These are phyloP conservation scores for Rosa lucieae DNA, from an alignment of 306 rosid species.

Conservation along the genomic window DNA sequence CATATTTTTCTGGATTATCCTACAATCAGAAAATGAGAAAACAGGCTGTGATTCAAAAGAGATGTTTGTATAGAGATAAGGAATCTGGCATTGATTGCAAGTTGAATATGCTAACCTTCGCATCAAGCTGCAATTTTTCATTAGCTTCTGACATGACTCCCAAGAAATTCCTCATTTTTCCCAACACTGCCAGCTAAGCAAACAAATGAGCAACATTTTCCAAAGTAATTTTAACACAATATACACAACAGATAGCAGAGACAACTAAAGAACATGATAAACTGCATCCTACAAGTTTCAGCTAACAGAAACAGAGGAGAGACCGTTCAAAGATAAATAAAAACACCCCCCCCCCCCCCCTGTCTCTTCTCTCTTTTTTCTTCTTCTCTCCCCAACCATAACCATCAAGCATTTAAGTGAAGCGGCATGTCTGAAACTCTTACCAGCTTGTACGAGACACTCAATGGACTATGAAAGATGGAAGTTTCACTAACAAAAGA, in stretches of 20 bases:
- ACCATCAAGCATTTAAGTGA: not conserved
- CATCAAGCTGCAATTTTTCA: conserved; percentile 49
- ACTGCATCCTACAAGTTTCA: not conserved
- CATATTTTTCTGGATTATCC: conserved; percentile 61
- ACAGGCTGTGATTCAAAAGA: not conserved
- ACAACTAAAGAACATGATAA: not conserved
- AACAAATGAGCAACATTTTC: conserved; percentile 5
- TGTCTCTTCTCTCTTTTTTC: no score
- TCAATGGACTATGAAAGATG: not conserved
- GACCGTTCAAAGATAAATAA: not conserved
- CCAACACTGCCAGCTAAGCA: conserved; percentile 38
- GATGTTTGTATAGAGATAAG: not conserved
- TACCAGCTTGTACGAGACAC: not conserved
- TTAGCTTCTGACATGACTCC: conserved; percentile 83
- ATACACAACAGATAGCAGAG: not conserved
- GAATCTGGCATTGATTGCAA: conserved; percentile 6
- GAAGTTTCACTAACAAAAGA: not conserved
- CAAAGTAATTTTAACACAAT: not conserved
- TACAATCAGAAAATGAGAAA: conserved; percentile 21
- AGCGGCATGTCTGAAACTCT: not conserved
- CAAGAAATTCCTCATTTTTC: conserved; percentile 54
- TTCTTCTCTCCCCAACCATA: no score
- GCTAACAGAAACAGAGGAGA: not conserved
- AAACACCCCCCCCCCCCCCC: no score
- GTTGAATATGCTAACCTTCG: conserved; percentile 56